Evolutionary conservation across 208 protist species (phyloP).

Genomic region (Acanthamoeba triangularis): DNA sequence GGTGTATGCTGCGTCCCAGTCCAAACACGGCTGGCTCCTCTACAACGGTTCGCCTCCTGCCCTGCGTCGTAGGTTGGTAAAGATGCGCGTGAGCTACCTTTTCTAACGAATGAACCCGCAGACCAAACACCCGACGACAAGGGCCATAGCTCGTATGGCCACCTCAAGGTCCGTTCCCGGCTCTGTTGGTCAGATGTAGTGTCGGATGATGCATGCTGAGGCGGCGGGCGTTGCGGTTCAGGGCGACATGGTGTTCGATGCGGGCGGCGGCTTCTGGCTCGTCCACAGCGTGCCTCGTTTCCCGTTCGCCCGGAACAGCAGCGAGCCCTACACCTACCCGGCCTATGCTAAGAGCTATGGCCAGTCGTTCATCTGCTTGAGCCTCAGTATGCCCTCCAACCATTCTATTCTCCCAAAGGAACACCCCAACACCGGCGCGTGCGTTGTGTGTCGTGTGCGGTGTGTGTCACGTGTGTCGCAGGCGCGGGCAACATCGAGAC

Average conservation of each 20-base stretch:
- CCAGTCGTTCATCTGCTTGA: constrained; percentile 82
- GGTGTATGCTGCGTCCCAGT: neutral
- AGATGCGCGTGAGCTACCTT: neutral
- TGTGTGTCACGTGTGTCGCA: neutral
- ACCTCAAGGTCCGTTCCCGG: constrained; percentile 68
- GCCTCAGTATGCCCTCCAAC: neutral
- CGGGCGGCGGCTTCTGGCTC: constrained; percentile 79
- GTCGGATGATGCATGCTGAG: neutral
- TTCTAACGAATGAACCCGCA: neutral
- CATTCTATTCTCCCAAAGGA: neutral
- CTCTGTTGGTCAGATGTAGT: neutral
- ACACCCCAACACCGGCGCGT: neutral
- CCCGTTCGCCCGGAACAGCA: constrained; percentile 1
- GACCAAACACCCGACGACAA: constrained; percentile 46
- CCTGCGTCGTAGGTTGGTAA: neutral
- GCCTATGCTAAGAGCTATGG: constrained; percentile 79
- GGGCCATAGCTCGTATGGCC: constrained; percentile 61
- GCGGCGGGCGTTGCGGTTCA: neutral
- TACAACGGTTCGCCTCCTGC: constrained; percentile 81
- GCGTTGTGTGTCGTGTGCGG: too few relatives aligned
- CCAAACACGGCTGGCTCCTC: constrained; percentile 66
- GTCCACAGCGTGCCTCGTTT: constrained; percentile 81
- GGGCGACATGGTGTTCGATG: constrained; percentile 74
- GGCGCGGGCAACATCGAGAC: constrained; percentile 42
- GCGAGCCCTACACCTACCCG: constrained; percentile 76